A percentile compares a stretch with the other conserved stretches of the same genome.
Evolutionary conservation across 306 rosid species (phyloP).

Genomic region (Inga oerstediana): DNA sequence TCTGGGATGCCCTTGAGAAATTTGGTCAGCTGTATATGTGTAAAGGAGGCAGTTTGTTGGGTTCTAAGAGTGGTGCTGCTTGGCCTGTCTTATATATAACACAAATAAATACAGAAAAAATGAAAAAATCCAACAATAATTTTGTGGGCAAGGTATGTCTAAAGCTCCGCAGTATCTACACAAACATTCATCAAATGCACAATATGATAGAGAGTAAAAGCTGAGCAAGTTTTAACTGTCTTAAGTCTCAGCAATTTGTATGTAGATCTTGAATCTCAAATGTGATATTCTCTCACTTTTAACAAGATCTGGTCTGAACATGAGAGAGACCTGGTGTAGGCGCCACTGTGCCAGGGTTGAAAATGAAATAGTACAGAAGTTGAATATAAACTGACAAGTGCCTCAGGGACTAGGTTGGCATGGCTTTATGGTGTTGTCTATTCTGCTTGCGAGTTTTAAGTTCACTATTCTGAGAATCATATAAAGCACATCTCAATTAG

Average conservation of each 20-base stretch:
- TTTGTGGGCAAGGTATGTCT: neutral
- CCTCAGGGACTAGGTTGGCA: neutral
- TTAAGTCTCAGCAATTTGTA: neutral
- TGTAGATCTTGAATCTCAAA: neutral
- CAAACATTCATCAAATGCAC: neutral
- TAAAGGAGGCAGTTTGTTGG: neutral
- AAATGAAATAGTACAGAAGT: neutral
- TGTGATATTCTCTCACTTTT: neutral
- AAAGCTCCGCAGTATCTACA: neutral
- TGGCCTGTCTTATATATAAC: neutral
- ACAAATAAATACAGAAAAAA: neutral
- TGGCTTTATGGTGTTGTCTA: neutral
- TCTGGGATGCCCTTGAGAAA: neutral
- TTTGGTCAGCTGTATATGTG: neutral
- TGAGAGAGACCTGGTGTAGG: neutral
- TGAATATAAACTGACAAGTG: slow-evolving; percentile 6
- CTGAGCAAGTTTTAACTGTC: neutral
- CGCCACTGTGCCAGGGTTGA: neutral
- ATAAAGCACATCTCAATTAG: neutral
- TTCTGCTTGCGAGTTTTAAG: neutral
- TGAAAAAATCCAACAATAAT: neutral
- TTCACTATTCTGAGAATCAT: neutral
- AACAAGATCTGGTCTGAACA: neutral
- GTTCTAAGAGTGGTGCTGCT: neutral
- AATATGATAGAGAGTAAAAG: neutral